A percentile compares a stretch with the other conserved stretches of the same genome.
These are phyloP conservation scores for Choanephora cucurbitarum DNA, from an alignment of 371 early-diverging fungal genomes.

Conservation along the genomic window DNA sequence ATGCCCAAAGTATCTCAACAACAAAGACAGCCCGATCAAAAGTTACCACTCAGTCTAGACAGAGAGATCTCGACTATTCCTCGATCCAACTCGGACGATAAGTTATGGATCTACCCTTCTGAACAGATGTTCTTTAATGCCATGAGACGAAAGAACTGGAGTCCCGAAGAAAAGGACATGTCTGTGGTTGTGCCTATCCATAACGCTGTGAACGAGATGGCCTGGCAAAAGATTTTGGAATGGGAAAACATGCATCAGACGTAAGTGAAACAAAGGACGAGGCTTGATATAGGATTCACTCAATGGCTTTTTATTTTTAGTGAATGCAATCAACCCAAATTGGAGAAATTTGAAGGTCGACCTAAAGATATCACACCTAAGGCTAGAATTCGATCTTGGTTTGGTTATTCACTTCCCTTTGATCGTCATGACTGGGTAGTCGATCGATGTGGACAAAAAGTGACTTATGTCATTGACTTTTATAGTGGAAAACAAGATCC, in stretches of 20 bases:
- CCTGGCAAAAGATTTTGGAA: constrained; percentile 87
- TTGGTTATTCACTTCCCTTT: constrained; percentile 83
- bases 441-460: constrained; percentile 89
- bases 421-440: constrained; percentile 98
- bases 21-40: constrained; percentile 58
- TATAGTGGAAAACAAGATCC: constrained; percentile 77
- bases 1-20: constrained; percentile 78
- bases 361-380: constrained; percentile 85
- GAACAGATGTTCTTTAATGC: constrained; percentile 95
- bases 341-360: constrained; percentile 86
- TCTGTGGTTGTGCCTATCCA: constrained; percentile 51
- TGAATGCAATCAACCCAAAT: constrained; percentile 67
- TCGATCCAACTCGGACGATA: constrained; percentile 50
- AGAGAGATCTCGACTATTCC: constrained; percentile 79
- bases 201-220: constrained; percentile 91
- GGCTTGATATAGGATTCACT: neutral
- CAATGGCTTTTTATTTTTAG: constrained; percentile 22
- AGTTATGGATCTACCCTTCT: constrained; percentile 94
- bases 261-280: no score
- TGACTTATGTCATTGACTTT: constrained; percentile 95
- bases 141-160: constrained; percentile 89
- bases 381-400: constrained; percentile 70
- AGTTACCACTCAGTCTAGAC: constrained; percentile 51
- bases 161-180: constrained; percentile 70
- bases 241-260: constrained; percentile 80